phyloP scores from a whole-genome alignment of 108 stramenopile species.

The Skeletonema tropicum region DNA sequence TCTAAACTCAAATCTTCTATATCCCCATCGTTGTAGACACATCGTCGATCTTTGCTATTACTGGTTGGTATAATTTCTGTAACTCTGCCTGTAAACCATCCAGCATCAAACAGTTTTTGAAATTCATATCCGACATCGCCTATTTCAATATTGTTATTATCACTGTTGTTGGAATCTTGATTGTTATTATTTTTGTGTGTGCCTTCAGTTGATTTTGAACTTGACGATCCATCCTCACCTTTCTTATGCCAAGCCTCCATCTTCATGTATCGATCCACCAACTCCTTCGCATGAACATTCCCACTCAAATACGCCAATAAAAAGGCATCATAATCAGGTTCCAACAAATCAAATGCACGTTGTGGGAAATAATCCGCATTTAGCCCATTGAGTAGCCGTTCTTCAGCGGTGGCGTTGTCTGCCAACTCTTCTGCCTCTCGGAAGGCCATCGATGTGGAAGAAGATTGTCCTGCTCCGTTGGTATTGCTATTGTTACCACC shows the following conservation, averaged over 20 bases:
- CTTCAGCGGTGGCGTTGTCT: conserved; percentile 15
- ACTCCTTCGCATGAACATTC: conserved; percentile 33
- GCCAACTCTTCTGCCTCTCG: conserved; percentile 6
- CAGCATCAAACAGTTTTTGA: conserved; percentile 38
- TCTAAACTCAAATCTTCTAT: conserved; percentile 39
- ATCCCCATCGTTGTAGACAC: conserved; percentile 37
- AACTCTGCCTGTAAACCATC: conserved; percentile 43
- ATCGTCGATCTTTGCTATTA: conserved; percentile 29
- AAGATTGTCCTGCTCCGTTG: conserved; percentile 14
- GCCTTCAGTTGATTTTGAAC: neutral
- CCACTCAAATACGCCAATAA: conserved; percentile 42
- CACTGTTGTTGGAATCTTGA: neutral
- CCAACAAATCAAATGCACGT: conserved; percentile 42
- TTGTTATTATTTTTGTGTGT: neutral
- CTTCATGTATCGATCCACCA: conserved; percentile 32
- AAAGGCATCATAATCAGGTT: conserved; percentile 51
- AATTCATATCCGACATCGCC: conserved; percentile 42
- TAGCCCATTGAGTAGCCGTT: conserved; percentile 16
- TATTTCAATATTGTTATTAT: conserved; percentile 1
- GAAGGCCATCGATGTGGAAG: conserved; percentile 13
- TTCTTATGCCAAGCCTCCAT: neutral
- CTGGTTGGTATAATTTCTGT: conserved; percentile 30
- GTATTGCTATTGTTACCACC: conserved; percentile 21
- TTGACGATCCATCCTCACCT: neutral
- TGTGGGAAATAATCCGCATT: conserved; percentile 28